Percentiles rank a stretch among this genome's conserved stretches.
phyloP scores from a whole-genome alignment of 2,329 filamentous ascomycete species.

The Juglanconis oblonga region DNA sequence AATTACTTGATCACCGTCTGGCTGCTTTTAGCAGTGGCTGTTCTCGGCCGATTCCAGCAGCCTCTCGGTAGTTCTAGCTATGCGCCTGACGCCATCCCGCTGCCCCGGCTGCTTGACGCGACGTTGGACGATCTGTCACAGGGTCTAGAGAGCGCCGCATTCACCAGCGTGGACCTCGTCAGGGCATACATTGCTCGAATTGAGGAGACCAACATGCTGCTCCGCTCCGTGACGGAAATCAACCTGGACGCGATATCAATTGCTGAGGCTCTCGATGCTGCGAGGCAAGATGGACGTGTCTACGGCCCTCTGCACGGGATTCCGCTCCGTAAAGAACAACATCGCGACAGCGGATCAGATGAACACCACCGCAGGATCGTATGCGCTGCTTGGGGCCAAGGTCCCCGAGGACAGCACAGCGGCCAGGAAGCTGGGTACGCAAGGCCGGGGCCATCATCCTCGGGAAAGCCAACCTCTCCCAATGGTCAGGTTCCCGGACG shows the following conservation, averaged over 20 bases:
- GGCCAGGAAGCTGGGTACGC: constrained; percentile 57
- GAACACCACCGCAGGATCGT: constrained; percentile 71
- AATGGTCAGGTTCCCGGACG: constrained; percentile 72
- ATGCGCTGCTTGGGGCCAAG: constrained; percentile 61
- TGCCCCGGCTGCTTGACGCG: too few relatives aligned
- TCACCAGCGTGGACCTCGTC: too few relatives aligned
- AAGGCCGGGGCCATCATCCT: constrained; percentile 66
- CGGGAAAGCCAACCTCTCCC: constrained; percentile 67
- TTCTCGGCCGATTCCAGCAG: too few relatives aligned
- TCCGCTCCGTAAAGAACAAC: constrained; percentile 72
- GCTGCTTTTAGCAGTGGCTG: too few relatives aligned
- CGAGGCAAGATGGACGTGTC: constrained; percentile 53
- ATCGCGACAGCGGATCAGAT: constrained; percentile 67
- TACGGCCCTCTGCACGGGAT: constrained; percentile 72
- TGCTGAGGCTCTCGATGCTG: constrained; percentile 57
- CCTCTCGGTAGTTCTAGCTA: too few relatives aligned
- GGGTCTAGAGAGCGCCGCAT: too few relatives aligned
- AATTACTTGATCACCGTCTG: too few relatives aligned
- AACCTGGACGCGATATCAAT: constrained; percentile 67
- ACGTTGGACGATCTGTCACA: too few relatives aligned
- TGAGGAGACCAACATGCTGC: constrained; percentile 49
- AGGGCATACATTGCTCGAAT: too few relatives aligned
- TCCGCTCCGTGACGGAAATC: constrained; percentile 43
- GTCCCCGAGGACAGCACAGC: constrained; percentile 68
- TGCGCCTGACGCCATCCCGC: too few relatives aligned